A percentile compares a stretch with the other conserved stretches of the same genome.
phyloP scores from a whole-genome alignment of 768 basidiomycete species.

The Lanmaoa rubissima region DNA sequence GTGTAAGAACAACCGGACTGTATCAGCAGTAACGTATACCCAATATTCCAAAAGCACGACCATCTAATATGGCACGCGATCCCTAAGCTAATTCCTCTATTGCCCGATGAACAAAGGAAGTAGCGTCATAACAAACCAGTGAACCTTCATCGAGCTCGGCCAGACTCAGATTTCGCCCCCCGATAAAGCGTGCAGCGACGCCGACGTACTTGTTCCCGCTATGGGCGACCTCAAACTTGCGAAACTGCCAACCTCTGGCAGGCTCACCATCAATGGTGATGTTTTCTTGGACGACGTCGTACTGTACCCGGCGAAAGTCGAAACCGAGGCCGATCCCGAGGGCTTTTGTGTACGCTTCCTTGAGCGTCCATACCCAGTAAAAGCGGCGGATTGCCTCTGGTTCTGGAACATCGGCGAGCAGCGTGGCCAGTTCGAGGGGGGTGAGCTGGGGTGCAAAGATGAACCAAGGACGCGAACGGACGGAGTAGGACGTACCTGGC shows the following conservation, averaged over 20 bases:
- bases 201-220: constrained; percentile 59
- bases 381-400: constrained; percentile 58
- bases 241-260: constrained; percentile 67
- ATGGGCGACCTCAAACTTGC: constrained; percentile 53
- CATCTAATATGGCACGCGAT: constrained; percentile 12
- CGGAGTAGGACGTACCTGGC: constrained; percentile 48
- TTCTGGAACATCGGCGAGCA: constrained; percentile 41
- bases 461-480: not conserved
- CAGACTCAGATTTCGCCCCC: constrained; percentile 38
- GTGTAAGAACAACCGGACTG: not conserved
- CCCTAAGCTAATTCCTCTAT: constrained; percentile 39
- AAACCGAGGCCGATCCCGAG: constrained; percentile 81
- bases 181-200: constrained; percentile 61
- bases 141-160: constrained; percentile 36
- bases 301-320: constrained; percentile 76
- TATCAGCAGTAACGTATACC: constrained; percentile 9
- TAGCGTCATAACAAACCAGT: constrained; percentile 46
- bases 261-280: constrained; percentile 59
- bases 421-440: constrained; percentile 30
- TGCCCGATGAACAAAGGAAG: constrained; percentile 46
- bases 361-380: constrained; percentile 87
- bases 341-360: constrained; percentile 91
- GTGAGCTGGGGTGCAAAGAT: constrained; percentile 38
- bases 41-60: constrained; percentile 15
- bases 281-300: constrained; percentile 48